Conservation (phyloP, 2,329 filamentous ascomycete species). For the Fusarium veterinarium region DNA sequence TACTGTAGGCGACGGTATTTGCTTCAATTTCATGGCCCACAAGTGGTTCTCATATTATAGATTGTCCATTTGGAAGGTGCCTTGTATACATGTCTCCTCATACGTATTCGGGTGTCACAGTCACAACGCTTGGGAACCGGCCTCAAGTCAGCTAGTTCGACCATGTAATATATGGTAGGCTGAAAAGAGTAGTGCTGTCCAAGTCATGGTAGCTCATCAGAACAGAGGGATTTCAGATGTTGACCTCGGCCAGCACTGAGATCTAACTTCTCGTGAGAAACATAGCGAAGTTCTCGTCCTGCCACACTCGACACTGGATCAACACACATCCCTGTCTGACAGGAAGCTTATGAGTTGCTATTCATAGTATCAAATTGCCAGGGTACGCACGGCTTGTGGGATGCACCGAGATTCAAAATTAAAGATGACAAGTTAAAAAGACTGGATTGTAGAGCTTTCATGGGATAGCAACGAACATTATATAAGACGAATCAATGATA, state of each 20-base stretch:
- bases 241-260: not conserved
- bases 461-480: not conserved
- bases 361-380: conserved; percentile 24
- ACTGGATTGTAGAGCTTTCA: not conserved
- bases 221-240: not conserved
- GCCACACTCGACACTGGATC: conserved; percentile 8
- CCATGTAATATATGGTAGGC: not conserved
- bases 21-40: not conserved
- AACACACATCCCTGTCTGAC: conserved; percentile 26
- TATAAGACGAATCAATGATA: not conserved
- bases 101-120: too few species aligned
- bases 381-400: conserved; percentile 14
- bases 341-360: conserved; percentile 32
- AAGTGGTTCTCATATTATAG: not conserved
- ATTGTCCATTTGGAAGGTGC: not conserved
- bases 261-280: not conserved
- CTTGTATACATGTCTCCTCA: not conserved
- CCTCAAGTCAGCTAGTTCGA: not conserved
- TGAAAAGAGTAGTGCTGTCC: not conserved
- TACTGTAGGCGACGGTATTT: not conserved
- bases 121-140: not conserved
- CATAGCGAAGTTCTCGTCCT: not conserved
- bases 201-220: not conserved
- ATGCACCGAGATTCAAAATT: not conserved
- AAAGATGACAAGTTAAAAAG: not conserved